Evolutionary conservation across 2,329 filamentous ascomycete genomes (phyloP).

Genomic region (Verticillium zaregamsianum): DNA sequence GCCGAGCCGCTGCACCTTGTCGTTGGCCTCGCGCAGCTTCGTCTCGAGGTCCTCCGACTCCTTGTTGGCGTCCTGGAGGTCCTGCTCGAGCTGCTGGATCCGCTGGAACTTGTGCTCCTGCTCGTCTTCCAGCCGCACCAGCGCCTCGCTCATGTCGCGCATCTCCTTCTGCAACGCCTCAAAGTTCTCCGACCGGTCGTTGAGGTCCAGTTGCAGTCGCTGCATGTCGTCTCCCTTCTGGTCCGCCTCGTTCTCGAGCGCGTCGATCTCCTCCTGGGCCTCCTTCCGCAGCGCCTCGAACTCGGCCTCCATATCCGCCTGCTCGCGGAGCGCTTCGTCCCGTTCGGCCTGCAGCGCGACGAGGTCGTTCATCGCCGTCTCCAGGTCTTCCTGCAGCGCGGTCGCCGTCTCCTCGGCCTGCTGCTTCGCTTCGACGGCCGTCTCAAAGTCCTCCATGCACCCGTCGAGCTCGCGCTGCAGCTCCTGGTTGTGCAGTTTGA

Average conservation of each 20-base stretch:
- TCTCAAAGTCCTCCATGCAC: slow-evolving; percentile 75
- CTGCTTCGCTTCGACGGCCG: slow-evolving; percentile 59
- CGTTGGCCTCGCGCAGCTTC: slow-evolving; percentile 77
- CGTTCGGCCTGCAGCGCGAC: slow-evolving; percentile 76
- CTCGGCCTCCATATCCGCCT: slow-evolving; percentile 53
- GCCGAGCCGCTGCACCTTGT: slow-evolving; percentile 80
- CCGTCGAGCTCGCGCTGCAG: slow-evolving; percentile 78
- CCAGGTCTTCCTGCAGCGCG: slow-evolving; percentile 75
- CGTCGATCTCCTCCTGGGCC: slow-evolving; percentile 62
- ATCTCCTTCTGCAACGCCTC: slow-evolving; percentile 90
- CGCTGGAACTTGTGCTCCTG: slow-evolving; percentile 72
- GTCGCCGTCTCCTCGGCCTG: slow-evolving; percentile 54
- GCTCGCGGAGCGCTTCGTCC: slow-evolving; percentile 73
- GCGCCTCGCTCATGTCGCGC: slow-evolving; percentile 81
- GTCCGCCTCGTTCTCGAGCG: slow-evolving; percentile 67
- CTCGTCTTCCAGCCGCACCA: slow-evolving; percentile 86
- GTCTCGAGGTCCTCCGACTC: slow-evolving; percentile 85
- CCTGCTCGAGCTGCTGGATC: slow-evolving; percentile 78
- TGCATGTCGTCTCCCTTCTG: slow-evolving; percentile 68
- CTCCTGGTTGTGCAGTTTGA: slow-evolving; percentile 87
- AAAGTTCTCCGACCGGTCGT: slow-evolving; percentile 80
- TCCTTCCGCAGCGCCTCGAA: slow-evolving; percentile 59
- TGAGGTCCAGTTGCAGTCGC: slow-evolving; percentile 66
- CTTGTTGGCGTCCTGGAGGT: slow-evolving; percentile 76
- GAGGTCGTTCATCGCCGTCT: slow-evolving; percentile 74